A percentile compares a stretch with the other conserved stretches of the same genome.
phyloP scores from a whole-genome alignment of 1,139 yeast genomes.

The Debaryomycetaceae sp. region DNA sequence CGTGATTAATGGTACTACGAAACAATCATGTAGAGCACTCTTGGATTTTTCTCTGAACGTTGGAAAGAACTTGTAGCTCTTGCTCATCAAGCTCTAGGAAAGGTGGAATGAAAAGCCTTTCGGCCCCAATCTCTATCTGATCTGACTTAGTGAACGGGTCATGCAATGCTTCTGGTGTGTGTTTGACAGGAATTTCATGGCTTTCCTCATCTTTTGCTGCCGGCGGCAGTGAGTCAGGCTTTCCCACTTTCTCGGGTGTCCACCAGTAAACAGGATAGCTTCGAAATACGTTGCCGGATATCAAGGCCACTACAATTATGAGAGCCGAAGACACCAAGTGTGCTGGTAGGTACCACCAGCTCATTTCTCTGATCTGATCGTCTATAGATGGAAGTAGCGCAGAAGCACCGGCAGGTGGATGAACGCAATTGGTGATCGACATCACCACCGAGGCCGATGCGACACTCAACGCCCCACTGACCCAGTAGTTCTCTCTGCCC shows the following conservation, averaged over 20 bases:
- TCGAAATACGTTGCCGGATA: slow-evolving; percentile 55
- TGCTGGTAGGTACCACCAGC: slow-evolving; percentile 68
- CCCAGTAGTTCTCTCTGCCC: slow-evolving; percentile 50
- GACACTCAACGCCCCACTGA: slow-evolving; percentile 60
- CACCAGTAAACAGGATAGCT: slow-evolving; percentile 65
- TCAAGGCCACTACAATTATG: slow-evolving; percentile 49
- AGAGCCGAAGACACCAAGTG: slow-evolving; percentile 52
- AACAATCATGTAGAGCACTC: too few relatives aligned
- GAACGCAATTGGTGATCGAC: slow-evolving; percentile 58
- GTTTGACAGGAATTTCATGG: neutral
- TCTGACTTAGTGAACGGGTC: neutral
- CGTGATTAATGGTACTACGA: too few relatives aligned
- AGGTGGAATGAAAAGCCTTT: neutral
- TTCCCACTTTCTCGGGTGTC: slow-evolving; percentile 32
- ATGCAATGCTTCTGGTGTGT: neutral
- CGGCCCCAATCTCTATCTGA: neutral
- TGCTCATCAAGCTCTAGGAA: neutral
- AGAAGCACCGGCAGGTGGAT: slow-evolving; percentile 76
- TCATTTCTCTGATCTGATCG: slow-evolving; percentile 41
- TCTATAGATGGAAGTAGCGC: slow-evolving; percentile 60
- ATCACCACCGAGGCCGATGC: slow-evolving; percentile 54
- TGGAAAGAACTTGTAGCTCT: neutral
- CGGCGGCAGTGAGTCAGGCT: neutral
- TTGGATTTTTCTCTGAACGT: neutral
- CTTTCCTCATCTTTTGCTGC: neutral